Evolutionary conservation across 345 rosid species (phyloP).

Genomic region (Salix koriyanagi): DNA sequence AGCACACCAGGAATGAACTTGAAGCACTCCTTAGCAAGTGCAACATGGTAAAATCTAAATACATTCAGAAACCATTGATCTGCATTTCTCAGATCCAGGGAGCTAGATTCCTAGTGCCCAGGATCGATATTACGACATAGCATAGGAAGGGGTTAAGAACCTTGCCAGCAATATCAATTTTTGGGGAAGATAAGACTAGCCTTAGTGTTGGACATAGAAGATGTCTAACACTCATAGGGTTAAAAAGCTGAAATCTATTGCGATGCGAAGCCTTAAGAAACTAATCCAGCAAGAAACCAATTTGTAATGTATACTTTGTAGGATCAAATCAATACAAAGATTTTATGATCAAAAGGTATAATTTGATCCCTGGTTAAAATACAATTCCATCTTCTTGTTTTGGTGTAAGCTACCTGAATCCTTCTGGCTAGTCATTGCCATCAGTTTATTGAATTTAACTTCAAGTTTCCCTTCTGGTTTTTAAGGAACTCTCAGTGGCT

Average conservation of each 20-base stretch:
- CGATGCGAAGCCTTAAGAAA: background rate
- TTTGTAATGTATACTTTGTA: background rate
- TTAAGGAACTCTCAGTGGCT: background rate
- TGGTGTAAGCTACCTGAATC: background rate
- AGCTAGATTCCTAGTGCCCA: background rate
- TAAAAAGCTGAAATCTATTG: background rate
- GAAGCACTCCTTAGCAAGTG: background rate
- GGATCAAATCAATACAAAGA: background rate
- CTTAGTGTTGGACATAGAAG: background rate
- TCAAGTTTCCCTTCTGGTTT: background rate
- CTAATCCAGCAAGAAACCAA: background rate
- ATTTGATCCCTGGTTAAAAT: background rate
- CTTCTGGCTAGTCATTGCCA: background rate
- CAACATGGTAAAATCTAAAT: background rate
- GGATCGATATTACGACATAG: background rate
- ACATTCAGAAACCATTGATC: background rate
- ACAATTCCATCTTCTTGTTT: background rate
- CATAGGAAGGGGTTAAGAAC: background rate
- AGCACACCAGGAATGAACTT: background rate
- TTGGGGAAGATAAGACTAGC: background rate
- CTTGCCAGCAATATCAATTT: background rate
- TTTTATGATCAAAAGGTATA: background rate
- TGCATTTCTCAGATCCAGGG: background rate
- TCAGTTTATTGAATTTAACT: background rate
- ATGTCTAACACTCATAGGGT: background rate